These are phyloP conservation scores for Hypsizygus marmoreus DNA, from an alignment of 768 basidiomycete species.

Conservation along the genomic window DNA sequence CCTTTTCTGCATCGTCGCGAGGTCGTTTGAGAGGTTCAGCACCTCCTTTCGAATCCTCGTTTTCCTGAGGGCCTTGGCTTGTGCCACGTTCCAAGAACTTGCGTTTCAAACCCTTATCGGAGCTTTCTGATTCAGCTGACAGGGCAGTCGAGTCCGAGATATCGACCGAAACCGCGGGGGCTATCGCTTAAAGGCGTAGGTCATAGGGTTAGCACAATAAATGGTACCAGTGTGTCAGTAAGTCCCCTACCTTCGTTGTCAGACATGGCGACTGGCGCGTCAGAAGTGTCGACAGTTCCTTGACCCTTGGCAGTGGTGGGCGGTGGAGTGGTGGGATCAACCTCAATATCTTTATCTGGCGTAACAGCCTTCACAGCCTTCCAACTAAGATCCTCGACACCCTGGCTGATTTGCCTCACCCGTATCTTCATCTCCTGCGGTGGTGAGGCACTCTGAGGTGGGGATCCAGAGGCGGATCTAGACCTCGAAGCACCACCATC, in stretches of 20 bases:
- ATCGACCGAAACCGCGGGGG: background rate
- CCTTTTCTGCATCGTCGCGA: slow-evolving; percentile 62
- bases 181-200: slow-evolving; percentile 6
- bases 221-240: slow-evolving; percentile 1
- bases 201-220: slow-evolving; percentile 1
- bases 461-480: slow-evolving; percentile 44
- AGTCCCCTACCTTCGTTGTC: slow-evolving; percentile 10
- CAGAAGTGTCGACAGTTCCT: background rate
- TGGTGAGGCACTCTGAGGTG: slow-evolving; percentile 61
- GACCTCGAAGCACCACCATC: slow-evolving; percentile 43
- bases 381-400: slow-evolving; percentile 80
- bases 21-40: slow-evolving; percentile 55
- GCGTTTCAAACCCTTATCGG: slow-evolving; percentile 69
- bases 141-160: slow-evolving; percentile 20
- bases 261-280: slow-evolving; percentile 3
- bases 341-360: slow-evolving; percentile 30
- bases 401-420: slow-evolving; percentile 76
- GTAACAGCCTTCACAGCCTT: slow-evolving; percentile 44
- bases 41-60: slow-evolving; percentile 28
- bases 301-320: slow-evolving; percentile 11
- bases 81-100: slow-evolving; percentile 69
- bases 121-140: slow-evolving; percentile 47
- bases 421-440: slow-evolving; percentile 73
- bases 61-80: slow-evolving; percentile 55
- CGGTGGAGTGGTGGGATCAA: slow-evolving; percentile 13